Percentiles rank a stretch among this genome's conserved stretches.
Conservation (phyloP, 108 stramenopile genomes). For the Chaetoceros tenuissimus region DNA sequence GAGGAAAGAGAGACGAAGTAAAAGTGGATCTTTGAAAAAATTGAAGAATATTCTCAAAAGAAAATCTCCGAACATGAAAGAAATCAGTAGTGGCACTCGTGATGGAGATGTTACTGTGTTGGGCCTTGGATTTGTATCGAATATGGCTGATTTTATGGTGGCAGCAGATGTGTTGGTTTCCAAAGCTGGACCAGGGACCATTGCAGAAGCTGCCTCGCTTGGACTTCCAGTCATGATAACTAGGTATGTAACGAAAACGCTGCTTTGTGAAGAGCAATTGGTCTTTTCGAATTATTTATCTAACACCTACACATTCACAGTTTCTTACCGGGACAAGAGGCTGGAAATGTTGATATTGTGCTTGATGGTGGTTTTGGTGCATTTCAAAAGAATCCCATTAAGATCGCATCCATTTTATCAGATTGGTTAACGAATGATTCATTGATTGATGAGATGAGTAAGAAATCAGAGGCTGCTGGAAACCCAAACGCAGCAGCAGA, state of each 20-base stretch:
- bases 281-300: no score
- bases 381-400: slow-evolving; percentile 63
- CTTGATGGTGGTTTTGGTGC: slow-evolving; percentile 70
- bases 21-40: background rate
- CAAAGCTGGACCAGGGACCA: slow-evolving; percentile 98
- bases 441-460: slow-evolving; percentile 46
- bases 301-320: slow-evolving; percentile 25
- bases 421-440: slow-evolving; percentile 54
- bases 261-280: no score
- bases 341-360: slow-evolving; percentile 85
- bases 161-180: slow-evolving; percentile 89
- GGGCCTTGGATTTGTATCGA: slow-evolving; percentile 84
- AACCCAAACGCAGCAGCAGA: slow-evolving; percentile 72
- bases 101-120: slow-evolving; percentile 49
- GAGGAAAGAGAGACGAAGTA: background rate
- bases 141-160: slow-evolving; percentile 97
- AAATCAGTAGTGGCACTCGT: slow-evolving; percentile 21
- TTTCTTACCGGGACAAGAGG: slow-evolving; percentile 83
- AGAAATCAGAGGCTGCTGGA: slow-evolving; percentile 51
- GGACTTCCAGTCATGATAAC: slow-evolving; percentile 93
- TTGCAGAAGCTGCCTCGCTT: slow-evolving; percentile 92
- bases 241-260: slow-evolving; percentile 6
- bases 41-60: background rate
- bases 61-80: background rate
- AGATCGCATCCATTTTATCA: slow-evolving; percentile 63